Base-by-base conservation (phyloP, 2,329 filamentous ascomycete genomes). In the Graphiopsis chlorocephala region DNA sequence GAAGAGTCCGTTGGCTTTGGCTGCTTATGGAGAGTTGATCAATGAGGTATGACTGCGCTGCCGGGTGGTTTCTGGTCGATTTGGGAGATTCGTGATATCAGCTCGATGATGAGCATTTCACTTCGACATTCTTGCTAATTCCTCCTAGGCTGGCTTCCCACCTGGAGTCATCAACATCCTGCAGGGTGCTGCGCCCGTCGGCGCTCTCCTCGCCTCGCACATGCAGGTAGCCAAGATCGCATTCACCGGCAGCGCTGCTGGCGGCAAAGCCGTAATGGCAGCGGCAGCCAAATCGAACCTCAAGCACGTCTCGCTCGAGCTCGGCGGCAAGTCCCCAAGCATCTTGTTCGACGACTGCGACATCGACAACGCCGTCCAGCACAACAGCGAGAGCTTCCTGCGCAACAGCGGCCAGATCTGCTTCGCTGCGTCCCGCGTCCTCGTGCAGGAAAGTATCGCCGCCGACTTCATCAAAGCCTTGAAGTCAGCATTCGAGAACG, bases 101-200 rank as follows among this genome's bases (percentile, higher is more conserved):
- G 17, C 38, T 45, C n/a, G 3, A 45, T 20, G 35, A 7, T 10
- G 3, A 1, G 17, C n/a, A 31, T 31, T 7, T 11, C 29, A 31
- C n/a, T 31, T 31, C 29, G 12, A 45, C 17, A 11, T n/a, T 10
- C 29, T 45, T 15, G 38, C 38, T 47, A 4, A 47, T 11, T 47
- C 3, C 25, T 26, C 20, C 8, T 5, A 79, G 67, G 77, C 74
- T 17, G 77, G 77, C 2, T 79, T 80, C 63, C 78, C 79, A 17
- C 74, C 75, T 1, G 78, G 79, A 2, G 78, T 80, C 2, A 81
- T 91, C 77, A 92, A 93, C 84, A 82, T 92, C 74, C 82, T 88
- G 78, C 91, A 90, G 64, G 92, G 92, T 68, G 92, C 92, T 73
- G 91, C 87, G 81, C 80, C 87, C 65, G 91, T 91, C 61, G 92